These are phyloP conservation scores for Pyricularia grisea DNA, from an alignment of 2,329 filamentous ascomycete species.

Conservation along the genomic window DNA sequence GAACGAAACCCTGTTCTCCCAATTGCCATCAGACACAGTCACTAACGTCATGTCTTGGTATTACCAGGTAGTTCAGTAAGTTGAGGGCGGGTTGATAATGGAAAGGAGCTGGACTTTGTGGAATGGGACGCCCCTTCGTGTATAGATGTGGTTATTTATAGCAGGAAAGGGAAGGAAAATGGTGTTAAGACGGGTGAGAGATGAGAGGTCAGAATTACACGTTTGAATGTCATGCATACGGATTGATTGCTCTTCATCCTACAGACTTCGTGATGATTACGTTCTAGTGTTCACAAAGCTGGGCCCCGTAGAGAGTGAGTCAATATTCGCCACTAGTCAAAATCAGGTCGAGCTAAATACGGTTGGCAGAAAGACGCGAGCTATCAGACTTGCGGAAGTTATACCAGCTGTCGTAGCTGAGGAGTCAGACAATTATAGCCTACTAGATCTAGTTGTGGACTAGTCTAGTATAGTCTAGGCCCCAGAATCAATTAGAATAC, in stretches of 20 bases:
- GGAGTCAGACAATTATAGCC: background rate
- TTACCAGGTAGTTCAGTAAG: conserved; percentile 25
- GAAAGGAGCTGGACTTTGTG: background rate
- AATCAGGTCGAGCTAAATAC: background rate
- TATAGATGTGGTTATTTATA: background rate
- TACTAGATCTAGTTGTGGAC: background rate
- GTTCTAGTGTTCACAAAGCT: background rate
- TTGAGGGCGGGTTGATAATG: background rate
- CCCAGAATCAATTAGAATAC: too few species aligned
- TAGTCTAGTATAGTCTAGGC: background rate
- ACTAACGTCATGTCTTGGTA: background rate
- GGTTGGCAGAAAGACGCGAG: background rate
- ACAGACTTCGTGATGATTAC: background rate
- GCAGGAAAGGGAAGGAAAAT: background rate
- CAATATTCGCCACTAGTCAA: background rate
- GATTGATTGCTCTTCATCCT: background rate
- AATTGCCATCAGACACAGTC: background rate
- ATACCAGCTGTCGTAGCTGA: background rate
- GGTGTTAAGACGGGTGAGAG: background rate
- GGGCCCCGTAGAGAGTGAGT: background rate
- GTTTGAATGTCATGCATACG: background rate
- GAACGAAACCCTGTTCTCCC: background rate
- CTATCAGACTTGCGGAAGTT: background rate
- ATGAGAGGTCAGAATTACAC: background rate
- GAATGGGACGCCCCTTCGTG: background rate